Percentiles rank a stretch among this genome's conserved stretches.
Evolutionary conservation across 2,329 filamentous ascomycete genomes (phyloP).

Genomic region (Domatiomyces catenatus): DNA sequence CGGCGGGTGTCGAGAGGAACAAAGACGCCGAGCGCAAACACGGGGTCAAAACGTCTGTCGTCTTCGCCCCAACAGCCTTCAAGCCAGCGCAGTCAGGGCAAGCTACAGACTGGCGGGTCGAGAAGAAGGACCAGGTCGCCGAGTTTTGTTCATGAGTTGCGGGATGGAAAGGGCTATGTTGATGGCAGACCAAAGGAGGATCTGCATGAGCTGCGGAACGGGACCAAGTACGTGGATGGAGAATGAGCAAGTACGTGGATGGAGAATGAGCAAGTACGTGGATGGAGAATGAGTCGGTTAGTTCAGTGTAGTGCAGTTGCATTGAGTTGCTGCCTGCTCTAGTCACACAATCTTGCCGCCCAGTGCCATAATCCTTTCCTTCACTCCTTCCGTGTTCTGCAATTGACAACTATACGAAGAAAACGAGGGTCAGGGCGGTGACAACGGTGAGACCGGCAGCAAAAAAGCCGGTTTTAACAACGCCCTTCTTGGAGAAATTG

Average conservation of each 20-base stretch:
- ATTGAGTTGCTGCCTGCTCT: background rate
- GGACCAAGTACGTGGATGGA: conserved; percentile 12
- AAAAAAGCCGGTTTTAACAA: conserved; percentile 29
- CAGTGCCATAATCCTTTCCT: background rate
- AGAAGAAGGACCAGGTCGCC: background rate
- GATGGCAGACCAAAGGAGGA: conserved; percentile 6
- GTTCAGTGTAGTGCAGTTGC: background rate
- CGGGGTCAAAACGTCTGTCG: background rate
- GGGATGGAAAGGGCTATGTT: conserved; percentile 6
- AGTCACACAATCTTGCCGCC: background rate
- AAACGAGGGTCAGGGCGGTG: conserved; percentile 9
- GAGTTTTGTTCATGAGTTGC: background rate
- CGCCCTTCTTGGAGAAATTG: conserved; percentile 47
- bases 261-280: background rate
- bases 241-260: conserved; percentile 1
- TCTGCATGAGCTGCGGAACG: conserved; percentile 15
- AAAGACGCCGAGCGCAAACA: background rate
- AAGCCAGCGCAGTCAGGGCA: background rate
- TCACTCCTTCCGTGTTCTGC: too few species aligned
- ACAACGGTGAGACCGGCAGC: conserved; percentile 11
- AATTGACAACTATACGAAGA: conserved; percentile 2
- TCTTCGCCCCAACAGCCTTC: background rate
- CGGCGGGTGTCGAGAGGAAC: background rate
- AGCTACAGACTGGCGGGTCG: background rate
- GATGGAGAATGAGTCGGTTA: background rate